These are phyloP conservation scores for Carex scoparia DNA, from an alignment of 176 grass and related monocot genomes.

Conservation along the genomic window DNA sequence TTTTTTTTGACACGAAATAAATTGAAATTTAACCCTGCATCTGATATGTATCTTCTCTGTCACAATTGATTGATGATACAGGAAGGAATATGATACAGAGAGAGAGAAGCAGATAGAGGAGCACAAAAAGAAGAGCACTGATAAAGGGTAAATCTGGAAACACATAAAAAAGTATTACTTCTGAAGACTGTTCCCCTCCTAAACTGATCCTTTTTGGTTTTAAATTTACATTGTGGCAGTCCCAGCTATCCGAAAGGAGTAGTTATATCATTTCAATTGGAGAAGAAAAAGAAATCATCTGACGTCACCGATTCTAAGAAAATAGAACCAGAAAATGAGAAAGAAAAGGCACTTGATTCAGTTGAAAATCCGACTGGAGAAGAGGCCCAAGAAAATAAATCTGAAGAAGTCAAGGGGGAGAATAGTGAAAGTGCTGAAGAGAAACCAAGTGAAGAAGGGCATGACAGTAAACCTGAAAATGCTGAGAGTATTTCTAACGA, in stretches of 20 bases:
- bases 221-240: conserved; percentile 19
- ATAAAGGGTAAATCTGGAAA: conserved; percentile 44
- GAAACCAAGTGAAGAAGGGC: conserved; percentile 26
- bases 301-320: conserved; percentile 30
- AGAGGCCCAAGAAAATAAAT: conserved; percentile 27
- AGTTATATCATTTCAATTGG: conserved; percentile 80
- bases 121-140: conserved; percentile 28
- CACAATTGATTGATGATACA: conserved; percentile 33
- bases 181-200: neutral
- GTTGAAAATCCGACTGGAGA: conserved; percentile 15
- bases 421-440: conserved; percentile 18
- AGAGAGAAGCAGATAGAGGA: conserved; percentile 47
- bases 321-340: conserved; percentile 35
- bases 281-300: conserved; percentile 39
- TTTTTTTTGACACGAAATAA: conserved; percentile 7
- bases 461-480: conserved; percentile 24
- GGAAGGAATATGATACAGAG: conserved; percentile 92
- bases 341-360: conserved; percentile 20
- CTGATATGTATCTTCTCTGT: conserved; percentile 1
- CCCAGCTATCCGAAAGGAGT: conserved; percentile 79
- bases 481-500: conserved; percentile 27
- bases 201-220: conserved; percentile 21
- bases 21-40: neutral
- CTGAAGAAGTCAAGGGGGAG: conserved; percentile 27
- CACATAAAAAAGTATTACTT: conserved; percentile 16